Conservation (phyloP, 75 land plant genomes). For the Pseudotsuga menziesii region DNA sequence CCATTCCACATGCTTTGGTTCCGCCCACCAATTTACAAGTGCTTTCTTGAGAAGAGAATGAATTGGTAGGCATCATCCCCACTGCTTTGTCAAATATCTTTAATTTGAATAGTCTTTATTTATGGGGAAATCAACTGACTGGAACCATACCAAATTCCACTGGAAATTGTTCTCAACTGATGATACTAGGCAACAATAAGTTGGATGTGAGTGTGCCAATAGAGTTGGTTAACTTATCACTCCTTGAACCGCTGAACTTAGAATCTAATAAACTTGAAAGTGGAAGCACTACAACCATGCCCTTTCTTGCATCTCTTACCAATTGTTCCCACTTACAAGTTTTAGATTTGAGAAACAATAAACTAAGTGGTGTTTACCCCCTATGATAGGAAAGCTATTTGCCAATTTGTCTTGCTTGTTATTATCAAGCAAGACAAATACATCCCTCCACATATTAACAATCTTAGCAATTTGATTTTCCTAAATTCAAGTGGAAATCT, state of each 20-base stretch:
- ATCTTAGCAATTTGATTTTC: slow-evolving; percentile 22
- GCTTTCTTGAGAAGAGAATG: too few species aligned
- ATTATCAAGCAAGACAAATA: slow-evolving; percentile 33
- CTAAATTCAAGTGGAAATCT: slow-evolving; percentile 47
- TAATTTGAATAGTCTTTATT: slow-evolving; percentile 8
- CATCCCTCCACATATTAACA: slow-evolving; percentile 32
- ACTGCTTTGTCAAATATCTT: too few species aligned
- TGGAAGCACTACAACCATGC: too few species aligned
- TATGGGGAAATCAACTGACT: slow-evolving; percentile 2
- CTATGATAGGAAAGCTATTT: background rate
- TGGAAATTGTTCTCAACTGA: slow-evolving; percentile 14
- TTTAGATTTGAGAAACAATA: too few species aligned
- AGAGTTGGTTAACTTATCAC: slow-evolving; percentile 15
- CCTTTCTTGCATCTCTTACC: too few species aligned
- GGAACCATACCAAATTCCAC: slow-evolving; percentile 2
- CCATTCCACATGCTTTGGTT: too few species aligned
- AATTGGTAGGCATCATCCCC: too few species aligned
- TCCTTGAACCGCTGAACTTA: too few species aligned
- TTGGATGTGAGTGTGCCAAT: slow-evolving; percentile 18
- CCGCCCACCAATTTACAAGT: too few species aligned
- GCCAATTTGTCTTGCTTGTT: background rate
- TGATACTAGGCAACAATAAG: slow-evolving; percentile 5
- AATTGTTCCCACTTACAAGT: too few species aligned
- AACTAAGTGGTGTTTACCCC: background rate
- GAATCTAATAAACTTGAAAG: too few species aligned